A percentile compares a stretch with the other conserved stretches of the same genome.
These are phyloP conservation scores for Senecio squalidus DNA, from an alignment of 140 eudicot genomes.

Conservation along the genomic window DNA sequence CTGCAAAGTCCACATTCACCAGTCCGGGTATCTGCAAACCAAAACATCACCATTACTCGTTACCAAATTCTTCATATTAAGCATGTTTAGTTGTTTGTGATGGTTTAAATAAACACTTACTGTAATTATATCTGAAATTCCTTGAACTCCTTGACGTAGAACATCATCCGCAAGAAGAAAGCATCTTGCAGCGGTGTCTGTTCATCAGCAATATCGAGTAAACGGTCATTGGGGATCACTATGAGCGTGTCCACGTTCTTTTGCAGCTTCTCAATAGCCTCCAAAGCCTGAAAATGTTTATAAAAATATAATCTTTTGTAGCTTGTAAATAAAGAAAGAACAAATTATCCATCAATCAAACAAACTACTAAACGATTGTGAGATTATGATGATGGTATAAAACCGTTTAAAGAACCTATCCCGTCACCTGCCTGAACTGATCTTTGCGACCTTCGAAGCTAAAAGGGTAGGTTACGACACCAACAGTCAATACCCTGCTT, in stretches of 20 bases:
- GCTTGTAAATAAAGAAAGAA: no score
- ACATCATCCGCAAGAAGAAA: constrained; percentile 97
- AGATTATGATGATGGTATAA: not conserved
- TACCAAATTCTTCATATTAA: not conserved
- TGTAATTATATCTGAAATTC: constrained; percentile 90
- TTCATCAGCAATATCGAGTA: constrained; percentile 88
- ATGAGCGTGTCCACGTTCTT: constrained; percentile 91
- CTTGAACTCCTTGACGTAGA: constrained; percentile 96
- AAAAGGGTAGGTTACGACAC: constrained; percentile 94
- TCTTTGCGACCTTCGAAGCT: constrained; percentile 97
- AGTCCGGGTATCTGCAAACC: constrained; percentile 94
- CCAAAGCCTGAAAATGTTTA: constrained; percentile 60
- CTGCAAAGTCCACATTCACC: constrained; percentile 97
- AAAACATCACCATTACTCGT: no score
- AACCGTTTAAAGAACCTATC: constrained; percentile 10
- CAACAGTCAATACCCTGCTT: constrained; percentile 90
- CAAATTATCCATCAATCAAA: no score
- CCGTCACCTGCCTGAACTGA: constrained; percentile 68
- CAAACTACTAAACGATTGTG: not conserved
- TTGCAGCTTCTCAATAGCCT: constrained; percentile 94
- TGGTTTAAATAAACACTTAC: constrained; percentile 39
- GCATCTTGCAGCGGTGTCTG: constrained; percentile 88
- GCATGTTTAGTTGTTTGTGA: not conserved
- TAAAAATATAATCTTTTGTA: constrained; percentile 1
- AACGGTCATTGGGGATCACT: constrained; percentile 91